Base-by-base conservation (phyloP, 257 asterid genomes). In the Catharanthus roseus region DNA sequence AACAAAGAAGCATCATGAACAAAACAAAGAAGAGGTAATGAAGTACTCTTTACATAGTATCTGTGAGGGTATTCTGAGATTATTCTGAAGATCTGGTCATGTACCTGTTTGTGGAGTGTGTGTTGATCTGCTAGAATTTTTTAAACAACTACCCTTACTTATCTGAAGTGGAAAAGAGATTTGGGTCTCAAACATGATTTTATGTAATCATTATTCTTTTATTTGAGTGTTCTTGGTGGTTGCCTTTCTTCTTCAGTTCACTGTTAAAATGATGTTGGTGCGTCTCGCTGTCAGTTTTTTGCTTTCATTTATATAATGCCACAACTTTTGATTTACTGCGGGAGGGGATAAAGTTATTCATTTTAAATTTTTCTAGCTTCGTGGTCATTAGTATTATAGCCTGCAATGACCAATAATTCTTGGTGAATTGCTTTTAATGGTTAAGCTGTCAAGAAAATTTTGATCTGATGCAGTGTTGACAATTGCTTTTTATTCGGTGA, bases 1-100 rank as follows among this genome's bases (percentile, higher is more conserved):
- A 72, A 86, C 86, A 0, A 81, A 84, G 72, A 82, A 56, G 49
- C 92, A 85, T 26, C 89, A 86, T 39, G 89, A 89, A 50, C 87
- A 82, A 47, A 84, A 79, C 69, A 80, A 82, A 77, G 92, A 85
- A 51, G 96, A 86, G 93, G 97, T 86, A 87, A n/a, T 65, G 47
- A 36, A 19, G 15, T 34, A 62, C 44, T 34, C 47, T 19, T 18
- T 19, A 34, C 47, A 62, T 16, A 0, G 44, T 5, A 31, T 31
- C 6, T 7, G 18, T 33, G 6, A 33, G 16, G n/a, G 15, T 60
- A 60, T 23, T 58, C 18, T n/a, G n/a, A n/a, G 6, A 58, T 58
- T 29, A 28, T 60, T 15, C 33, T 2, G 1, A 61, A 61, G 10
- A 18, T 33, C n/a, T 33, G 10, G 26, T n/a, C 26, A 3, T 15